phyloP scores from a whole-genome alignment of 78 protist genomes.

The Polysphondylium violaceum region DNA sequence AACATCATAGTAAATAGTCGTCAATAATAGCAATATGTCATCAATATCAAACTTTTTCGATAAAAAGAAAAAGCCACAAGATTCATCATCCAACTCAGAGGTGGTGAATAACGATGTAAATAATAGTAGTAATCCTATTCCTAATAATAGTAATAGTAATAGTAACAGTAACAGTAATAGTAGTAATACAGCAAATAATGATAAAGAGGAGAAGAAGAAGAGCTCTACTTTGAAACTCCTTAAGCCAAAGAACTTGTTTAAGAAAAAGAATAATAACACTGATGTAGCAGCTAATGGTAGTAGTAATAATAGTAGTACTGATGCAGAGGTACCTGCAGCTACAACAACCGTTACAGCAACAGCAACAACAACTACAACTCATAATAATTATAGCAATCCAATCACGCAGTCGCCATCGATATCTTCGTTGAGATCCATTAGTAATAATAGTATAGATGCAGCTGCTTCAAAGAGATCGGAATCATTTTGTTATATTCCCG shows the following conservation, averaged over 20 bases:
- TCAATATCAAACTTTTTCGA: neutral
- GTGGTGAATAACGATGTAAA: too few relatives aligned
- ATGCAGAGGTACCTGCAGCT: neutral
- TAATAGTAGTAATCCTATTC: too few relatives aligned
- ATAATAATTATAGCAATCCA: neutral
- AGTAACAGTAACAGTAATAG: neutral
- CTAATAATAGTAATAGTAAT: neutral
- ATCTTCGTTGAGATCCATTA: slow-evolving; percentile 25
- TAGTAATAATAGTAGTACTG: neutral
- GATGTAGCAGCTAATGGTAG: neutral
- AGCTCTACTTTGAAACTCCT: neutral
- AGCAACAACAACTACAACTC: neutral
- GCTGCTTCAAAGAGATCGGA: slow-evolving; percentile 4
- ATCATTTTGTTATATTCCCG: slow-evolving; percentile 9
- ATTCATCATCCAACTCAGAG: too few relatives aligned
- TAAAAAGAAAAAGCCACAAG: neutral
- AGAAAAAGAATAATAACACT: neutral
- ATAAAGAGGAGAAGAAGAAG: neutral
- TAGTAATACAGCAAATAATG: neutral
- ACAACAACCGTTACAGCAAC: neutral
- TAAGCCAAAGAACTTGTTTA: neutral
- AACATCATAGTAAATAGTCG: too few relatives aligned
- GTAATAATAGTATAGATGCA: slow-evolving; percentile 5
- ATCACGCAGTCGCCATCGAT: neutral
- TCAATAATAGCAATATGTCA: too few relatives aligned